Evolutionary conservation across 495 filamentous ascomycete genomes (phyloP).

Genomic region (Extremus antarcticus): DNA sequence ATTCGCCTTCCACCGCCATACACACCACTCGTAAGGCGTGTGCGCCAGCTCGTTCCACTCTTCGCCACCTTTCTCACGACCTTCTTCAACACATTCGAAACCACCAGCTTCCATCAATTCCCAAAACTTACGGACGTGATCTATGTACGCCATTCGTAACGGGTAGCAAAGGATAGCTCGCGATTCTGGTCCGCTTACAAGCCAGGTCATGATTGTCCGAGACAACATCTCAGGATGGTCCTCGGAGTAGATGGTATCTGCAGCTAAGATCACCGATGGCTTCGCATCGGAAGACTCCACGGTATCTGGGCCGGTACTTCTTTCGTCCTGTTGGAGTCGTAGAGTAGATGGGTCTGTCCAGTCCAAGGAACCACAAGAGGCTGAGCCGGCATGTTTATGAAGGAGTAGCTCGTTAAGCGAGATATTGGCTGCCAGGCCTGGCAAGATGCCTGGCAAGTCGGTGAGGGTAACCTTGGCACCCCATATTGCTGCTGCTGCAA

Average conservation of each 20-base stretch:
- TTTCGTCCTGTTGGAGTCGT: background rate
- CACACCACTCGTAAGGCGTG: slow-evolving; percentile 19
- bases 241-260: slow-evolving; percentile 18
- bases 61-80: slow-evolving; percentile 9
- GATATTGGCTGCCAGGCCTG: slow-evolving; percentile 12
- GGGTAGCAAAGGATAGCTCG: slow-evolving; percentile 20
- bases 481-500: slow-evolving; percentile 15
- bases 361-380: slow-evolving; percentile 11
- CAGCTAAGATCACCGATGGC: slow-evolving; percentile 11
- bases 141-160: slow-evolving; percentile 17
- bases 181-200: background rate
- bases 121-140: slow-evolving; percentile 21
- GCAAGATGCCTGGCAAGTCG: slow-evolving; percentile 12
- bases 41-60: slow-evolving; percentile 15
- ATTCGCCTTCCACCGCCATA: slow-evolving; percentile 16
- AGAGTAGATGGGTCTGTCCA: slow-evolving; percentile 11
- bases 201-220: slow-evolving; percentile 6
- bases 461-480: slow-evolving; percentile 4
- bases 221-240: slow-evolving; percentile 18
- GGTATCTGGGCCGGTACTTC: background rate
- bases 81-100: slow-evolving; percentile 11
- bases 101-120: slow-evolving; percentile 11
- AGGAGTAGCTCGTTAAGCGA: slow-evolving; percentile 8
- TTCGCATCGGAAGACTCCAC: background rate
- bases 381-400: slow-evolving; percentile 2